Conservation (phyloP, 768 basidiomycete genomes). For the Dentipellis sp. region DNA sequence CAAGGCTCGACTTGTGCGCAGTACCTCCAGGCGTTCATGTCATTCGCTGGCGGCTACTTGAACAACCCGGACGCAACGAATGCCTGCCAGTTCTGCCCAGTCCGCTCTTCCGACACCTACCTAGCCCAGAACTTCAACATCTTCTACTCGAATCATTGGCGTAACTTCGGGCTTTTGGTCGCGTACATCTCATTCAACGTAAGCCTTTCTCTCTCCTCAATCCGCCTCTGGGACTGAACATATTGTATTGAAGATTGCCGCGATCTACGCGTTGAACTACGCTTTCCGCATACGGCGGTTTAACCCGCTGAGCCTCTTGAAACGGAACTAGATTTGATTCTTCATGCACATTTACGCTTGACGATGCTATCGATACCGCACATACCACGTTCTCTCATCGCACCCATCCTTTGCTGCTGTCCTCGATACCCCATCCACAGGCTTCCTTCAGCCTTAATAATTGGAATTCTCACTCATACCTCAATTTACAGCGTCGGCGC, state of each 20-base stretch:
- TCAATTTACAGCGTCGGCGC: too few species aligned
- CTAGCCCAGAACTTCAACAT: slow-evolving; percentile 50
- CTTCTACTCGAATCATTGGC: slow-evolving; percentile 40
- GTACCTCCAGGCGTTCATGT: slow-evolving; percentile 36
- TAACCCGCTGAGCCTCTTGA: not conserved
- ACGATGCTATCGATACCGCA: too few species aligned
- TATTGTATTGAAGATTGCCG: not conserved
- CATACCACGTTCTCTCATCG: too few species aligned
- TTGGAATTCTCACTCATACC: too few species aligned
- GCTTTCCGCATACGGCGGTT: not conserved
- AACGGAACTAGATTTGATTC: not conserved
- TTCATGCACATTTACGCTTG: too few species aligned
- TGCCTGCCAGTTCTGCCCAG: slow-evolving; percentile 48
- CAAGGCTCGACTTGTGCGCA: slow-evolving; percentile 35
- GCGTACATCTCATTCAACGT: slow-evolving; percentile 37
- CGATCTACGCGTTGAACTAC: not conserved
- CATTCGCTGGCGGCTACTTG: slow-evolving; percentile 38
- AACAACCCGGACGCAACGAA: slow-evolving; percentile 27
- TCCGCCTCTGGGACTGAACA: not conserved
- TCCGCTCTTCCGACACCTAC: slow-evolving; percentile 48
- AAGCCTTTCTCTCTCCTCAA: slow-evolving; percentile 10
- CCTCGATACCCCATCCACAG: too few species aligned
- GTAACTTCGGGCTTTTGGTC: slow-evolving; percentile 37
- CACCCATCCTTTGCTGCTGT: too few species aligned
- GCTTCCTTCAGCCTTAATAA: too few species aligned